phyloP scores from a whole-genome alignment of 306 rosid genomes.

The Trichosanthes truncata region DNA sequence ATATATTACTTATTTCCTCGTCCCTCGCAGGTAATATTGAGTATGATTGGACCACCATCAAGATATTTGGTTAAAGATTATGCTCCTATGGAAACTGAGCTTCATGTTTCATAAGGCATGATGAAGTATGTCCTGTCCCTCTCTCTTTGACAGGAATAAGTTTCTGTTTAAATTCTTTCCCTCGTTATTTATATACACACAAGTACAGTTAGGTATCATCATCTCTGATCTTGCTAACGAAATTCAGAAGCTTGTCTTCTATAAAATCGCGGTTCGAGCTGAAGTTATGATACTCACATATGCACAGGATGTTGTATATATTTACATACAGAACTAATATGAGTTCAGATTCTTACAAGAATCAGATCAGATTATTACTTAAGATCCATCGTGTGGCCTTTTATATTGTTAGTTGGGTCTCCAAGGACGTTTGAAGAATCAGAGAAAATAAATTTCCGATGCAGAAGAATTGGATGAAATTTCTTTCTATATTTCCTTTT shows the following conservation, averaged over 20 bases:
- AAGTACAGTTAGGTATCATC: background rate
- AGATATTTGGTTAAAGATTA: constrained; percentile 9
- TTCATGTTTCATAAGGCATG: background rate
- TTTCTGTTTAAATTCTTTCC: no score
- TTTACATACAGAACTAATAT: background rate
- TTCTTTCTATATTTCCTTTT: no score
- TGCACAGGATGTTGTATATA: background rate
- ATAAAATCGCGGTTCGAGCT: background rate
- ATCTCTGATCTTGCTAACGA: background rate
- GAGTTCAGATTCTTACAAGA: background rate
- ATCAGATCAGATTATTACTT: background rate
- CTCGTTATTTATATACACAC: background rate
- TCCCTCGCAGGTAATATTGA: constrained; percentile 52
- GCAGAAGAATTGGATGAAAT: no score
- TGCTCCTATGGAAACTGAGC: constrained; percentile 3
- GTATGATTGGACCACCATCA: constrained; percentile 75
- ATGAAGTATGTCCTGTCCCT: background rate
- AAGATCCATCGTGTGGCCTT: background rate
- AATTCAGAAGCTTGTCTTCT: background rate
- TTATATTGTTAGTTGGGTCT: background rate
- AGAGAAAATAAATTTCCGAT: no score
- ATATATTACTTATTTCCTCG: constrained; percentile 5
- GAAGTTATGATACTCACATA: background rate
- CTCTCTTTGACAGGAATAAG: background rate
- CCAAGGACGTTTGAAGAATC: background rate